Evolutionary conservation across 1,284 basidiomycete species (phyloP), one percentile per base, ranked within the genome.

Genomic region (Pholiota adiposa): DNA sequence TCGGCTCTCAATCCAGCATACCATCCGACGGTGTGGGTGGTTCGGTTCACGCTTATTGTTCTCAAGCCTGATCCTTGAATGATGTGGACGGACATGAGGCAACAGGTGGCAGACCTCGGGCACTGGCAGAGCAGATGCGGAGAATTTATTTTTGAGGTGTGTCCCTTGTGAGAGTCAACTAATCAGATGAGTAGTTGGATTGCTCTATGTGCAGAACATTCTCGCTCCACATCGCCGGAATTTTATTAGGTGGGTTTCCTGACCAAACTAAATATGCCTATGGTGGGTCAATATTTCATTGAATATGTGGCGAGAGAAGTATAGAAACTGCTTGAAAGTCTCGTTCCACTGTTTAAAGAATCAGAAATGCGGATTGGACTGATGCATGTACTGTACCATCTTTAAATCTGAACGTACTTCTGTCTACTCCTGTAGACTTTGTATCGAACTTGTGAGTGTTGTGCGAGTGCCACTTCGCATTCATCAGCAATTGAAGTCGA

Each of bases 1-100:
- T 63, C 54, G 40, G 52, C 33, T 33, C 51, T 21, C 41, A 49
- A 18, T 52, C 41, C 27, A 43, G 27, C 16, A 23, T 40, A 44
- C 11, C 38, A 21, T 25, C 6, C 23, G 40, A 25, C 19, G 36
- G 49, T 48, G 33, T 50, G 16, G 41, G 55, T 49, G 53, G 59
- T 54, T 63, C 59, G 58, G 57, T 61, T 61, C 61, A 27, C 54
- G 51, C 29, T 58, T 59, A 63, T 65, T 65, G 64, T 65, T 63
- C 49, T 55, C 31, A 34, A 58, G 44, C 48, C 50, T 60, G 57
- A 55, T 55, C 33, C n/a, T 44, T 38, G 34, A 51, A 49, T 46
- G 56, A 51, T 51, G 33, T 31, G 49, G 5, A 54, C 51, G 44
- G 40, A 59, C 63, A 65, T 49, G 63, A 65, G 63, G 61, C 52